Base-by-base conservation (phyloP, 1,284 basidiomycete genomes). In the Puccinia coronata region DNA sequence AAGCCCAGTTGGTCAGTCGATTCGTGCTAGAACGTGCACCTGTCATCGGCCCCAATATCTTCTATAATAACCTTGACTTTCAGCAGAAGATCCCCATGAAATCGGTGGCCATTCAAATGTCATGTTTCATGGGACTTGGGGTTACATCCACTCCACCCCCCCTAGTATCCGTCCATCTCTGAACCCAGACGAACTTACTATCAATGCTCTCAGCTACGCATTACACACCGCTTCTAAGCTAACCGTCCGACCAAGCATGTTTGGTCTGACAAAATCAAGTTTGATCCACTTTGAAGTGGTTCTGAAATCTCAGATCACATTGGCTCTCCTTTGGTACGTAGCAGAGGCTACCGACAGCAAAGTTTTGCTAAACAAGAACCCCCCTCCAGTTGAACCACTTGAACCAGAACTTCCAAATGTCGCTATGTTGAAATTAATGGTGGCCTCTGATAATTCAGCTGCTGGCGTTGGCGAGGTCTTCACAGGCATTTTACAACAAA, bases 91-190 rank as follows among this genome's bases (percentile, higher is more conserved):
- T 47, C 9, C 65, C 41, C 65, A 67, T 67, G 65, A 34, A 12
- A 31, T 43, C 65, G 25, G 41, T 36, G 43, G 65, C 39, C 65
- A 67, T 28, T 1, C 8, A 12, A 67, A 9, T 36, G 3, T 28
- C 2, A 67, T 67, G 8, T 67, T 67, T 43, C 65, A 67, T 43
- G 65, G 65, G 1, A 67, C 65, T 43, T 67, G 39, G 65, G 65
- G 65, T 1, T 67, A 67, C 34, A 34, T 67, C n/a, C n/a, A n/a
- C 34, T 18, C 5, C 23, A 31, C 6, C 23, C 65, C 4, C 31
- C 39, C 65, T 16, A 67, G 61, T 65, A 43, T 43, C 43, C 6
- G 12, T 14, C 49, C 49, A 9, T 51, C 49, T 16, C 18, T 51
- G 23, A 20, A 51, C 11, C 8, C 49, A 16, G 9, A 4, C 11